These are phyloP conservation scores for Trichosporon ovoides DNA, from an alignment of 1,284 basidiomycete genomes.

Conservation along the genomic window DNA sequence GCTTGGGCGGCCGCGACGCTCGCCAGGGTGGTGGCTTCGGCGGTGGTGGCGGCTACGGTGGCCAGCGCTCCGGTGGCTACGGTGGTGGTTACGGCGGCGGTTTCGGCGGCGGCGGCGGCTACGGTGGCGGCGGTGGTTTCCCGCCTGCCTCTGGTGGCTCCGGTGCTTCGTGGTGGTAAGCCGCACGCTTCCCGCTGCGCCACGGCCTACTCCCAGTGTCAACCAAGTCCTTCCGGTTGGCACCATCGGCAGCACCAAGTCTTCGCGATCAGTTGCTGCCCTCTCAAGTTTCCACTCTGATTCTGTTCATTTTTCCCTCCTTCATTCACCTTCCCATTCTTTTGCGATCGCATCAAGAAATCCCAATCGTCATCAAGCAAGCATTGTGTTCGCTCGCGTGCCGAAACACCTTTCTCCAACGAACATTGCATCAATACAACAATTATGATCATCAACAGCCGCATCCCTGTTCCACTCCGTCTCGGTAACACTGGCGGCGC, in stretches of 20 bases:
- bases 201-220: slow-evolving; percentile 4
- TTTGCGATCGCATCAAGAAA: slow-evolving; percentile 7
- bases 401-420: background rate
- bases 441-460: slow-evolving; percentile 9
- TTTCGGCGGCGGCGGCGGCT: slow-evolving; percentile 53
- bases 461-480: slow-evolving; percentile 11
- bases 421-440: slow-evolving; percentile 8
- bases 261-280: background rate
- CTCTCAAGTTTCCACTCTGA: background rate
- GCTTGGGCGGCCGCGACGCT: slow-evolving; percentile 56
- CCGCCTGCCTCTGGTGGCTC: slow-evolving; percentile 40
- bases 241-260: background rate
- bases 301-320: background rate
- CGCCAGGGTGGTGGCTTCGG: slow-evolving; percentile 52
- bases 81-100: slow-evolving; percentile 35
- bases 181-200: slow-evolving; percentile 1
- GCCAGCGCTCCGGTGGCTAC: slow-evolving; percentile 26
- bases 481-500: slow-evolving; percentile 18
- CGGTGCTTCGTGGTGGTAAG: slow-evolving; percentile 49
- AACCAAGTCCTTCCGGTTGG: slow-evolving; percentile 1
- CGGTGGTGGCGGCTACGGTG: slow-evolving; percentile 30
- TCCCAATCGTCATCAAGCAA: slow-evolving; percentile 21
- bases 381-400: slow-evolving; percentile 18
- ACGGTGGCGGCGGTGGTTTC: slow-evolving; percentile 53
- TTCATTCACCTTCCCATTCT: background rate